phyloP scores from a whole-genome alignment of 2,329 filamentous ascomycete species.

The Aspergillus japonicus region DNA sequence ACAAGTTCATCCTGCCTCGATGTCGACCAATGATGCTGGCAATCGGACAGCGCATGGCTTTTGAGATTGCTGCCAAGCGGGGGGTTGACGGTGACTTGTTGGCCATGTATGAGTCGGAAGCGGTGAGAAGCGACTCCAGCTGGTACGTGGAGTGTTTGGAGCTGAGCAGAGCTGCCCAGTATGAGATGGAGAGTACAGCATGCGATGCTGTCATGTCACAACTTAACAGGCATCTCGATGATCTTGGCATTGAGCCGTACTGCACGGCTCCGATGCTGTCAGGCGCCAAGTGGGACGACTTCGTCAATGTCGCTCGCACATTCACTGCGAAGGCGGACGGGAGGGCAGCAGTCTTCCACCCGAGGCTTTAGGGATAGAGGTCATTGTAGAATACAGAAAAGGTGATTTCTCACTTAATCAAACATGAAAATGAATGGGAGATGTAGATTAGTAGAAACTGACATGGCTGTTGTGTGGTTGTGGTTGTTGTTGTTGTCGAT shows the following conservation, averaged over 20 bases:
- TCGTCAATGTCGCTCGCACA: not conserved
- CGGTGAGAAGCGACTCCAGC: slow-evolving; percentile 11
- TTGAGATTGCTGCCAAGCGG: slow-evolving; percentile 21
- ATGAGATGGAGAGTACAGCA: slow-evolving; percentile 2
- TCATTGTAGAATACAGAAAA: too few species aligned
- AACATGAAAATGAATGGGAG: not conserved
- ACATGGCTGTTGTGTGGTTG: not conserved
- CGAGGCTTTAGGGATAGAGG: not conserved
- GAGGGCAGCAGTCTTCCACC: not conserved
- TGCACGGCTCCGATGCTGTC: slow-evolving; percentile 8
- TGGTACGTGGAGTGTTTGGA: slow-evolving; percentile 17
- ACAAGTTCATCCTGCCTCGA: slow-evolving; percentile 17
- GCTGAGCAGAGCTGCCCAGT: slow-evolving; percentile 1
- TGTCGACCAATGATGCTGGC: slow-evolving; percentile 20
- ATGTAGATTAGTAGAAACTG: not conserved
- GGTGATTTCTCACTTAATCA: too few species aligned
- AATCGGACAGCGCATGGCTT: slow-evolving; percentile 23
- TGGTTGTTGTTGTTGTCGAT: not conserved
- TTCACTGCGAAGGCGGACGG: not conserved
- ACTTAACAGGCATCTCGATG: slow-evolving; percentile 1
- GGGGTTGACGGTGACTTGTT: slow-evolving; percentile 11
- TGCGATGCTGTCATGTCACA: slow-evolving; percentile 3
- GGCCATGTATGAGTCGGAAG: slow-evolving; percentile 16
- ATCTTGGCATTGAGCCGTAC: slow-evolving; percentile 5
- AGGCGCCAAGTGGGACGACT: not conserved